Conservation (phyloP, 1,139 yeast species). For the Zygosaccharomyces pseudobailii region DNA sequence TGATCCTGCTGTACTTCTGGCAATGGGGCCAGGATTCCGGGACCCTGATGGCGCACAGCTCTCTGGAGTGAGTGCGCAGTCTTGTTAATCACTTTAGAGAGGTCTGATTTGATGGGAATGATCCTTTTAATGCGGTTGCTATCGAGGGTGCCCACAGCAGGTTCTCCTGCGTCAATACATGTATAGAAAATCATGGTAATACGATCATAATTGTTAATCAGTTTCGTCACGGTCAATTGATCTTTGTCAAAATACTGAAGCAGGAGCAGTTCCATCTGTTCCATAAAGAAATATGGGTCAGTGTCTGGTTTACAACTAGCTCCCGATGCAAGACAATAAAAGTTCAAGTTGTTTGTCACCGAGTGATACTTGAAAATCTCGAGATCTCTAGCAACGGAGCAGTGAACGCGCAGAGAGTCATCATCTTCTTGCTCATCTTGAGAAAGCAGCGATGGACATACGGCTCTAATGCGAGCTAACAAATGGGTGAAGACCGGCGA, state of each 20-base stretch:
- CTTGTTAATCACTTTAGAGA: constrained; percentile 39
- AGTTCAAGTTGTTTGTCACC: constrained; percentile 17
- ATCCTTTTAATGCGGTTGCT: constrained; percentile 60
- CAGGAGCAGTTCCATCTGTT: constrained; percentile 21
- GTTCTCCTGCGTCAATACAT: constrained; percentile 73
- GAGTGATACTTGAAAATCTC: constrained; percentile 24
- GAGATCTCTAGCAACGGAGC: constrained; percentile 21
- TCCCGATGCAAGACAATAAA: constrained; percentile 24
- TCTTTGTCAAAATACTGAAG: constrained; percentile 32
- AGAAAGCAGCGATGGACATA: constrained; percentile 17
- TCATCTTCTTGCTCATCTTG: constrained; percentile 1
- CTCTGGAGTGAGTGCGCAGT: constrained; percentile 35
- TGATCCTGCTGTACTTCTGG: constrained; percentile 12
- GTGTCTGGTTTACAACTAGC: constrained; percentile 7
- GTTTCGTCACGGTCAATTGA: constrained; percentile 21
- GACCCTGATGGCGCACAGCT: constrained; percentile 18
- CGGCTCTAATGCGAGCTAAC: constrained; percentile 20
- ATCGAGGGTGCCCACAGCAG: constrained; percentile 60
- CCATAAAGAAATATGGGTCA: constrained; percentile 23
- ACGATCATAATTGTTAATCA: constrained; percentile 30
- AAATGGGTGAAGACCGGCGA: constrained; percentile 28
- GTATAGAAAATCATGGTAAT: constrained; percentile 26
- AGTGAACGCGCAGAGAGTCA: constrained; percentile 4
- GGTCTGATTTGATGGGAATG: constrained; percentile 53
- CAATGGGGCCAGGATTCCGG: neutral